Percentiles rank a stretch among this genome's conserved stretches.
phyloP scores from a whole-genome alignment of 176 grass and related monocot genomes.

The Hsuehochloa calcarea region DNA sequence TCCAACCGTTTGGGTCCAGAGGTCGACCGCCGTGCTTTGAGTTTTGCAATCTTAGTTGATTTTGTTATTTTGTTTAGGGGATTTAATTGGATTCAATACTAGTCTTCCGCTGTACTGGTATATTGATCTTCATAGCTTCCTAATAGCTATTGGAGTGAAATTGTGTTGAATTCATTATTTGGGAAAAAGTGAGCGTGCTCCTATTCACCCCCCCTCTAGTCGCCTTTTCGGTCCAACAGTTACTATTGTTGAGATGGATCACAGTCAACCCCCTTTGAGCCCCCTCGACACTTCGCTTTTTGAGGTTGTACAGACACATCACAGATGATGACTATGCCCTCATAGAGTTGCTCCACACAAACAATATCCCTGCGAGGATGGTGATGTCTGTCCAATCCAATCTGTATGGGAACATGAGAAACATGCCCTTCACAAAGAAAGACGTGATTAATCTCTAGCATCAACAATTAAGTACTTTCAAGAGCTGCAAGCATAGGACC shows the following conservation, averaged over 20 bases:
- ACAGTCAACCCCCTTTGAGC: not conserved
- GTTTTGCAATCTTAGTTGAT: too few relatives aligned
- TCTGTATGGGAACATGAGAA: not conserved
- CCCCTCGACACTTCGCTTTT: not conserved
- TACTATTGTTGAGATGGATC: not conserved
- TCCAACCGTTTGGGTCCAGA: too few relatives aligned
- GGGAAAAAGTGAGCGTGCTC: too few relatives aligned
- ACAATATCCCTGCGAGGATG: not conserved
- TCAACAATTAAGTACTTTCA: not conserved
- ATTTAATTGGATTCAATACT: too few relatives aligned
- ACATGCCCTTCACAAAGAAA: not conserved
- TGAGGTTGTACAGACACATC: not conserved
- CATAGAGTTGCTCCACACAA: not conserved
- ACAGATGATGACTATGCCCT: not conserved
- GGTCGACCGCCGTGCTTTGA: too few relatives aligned
- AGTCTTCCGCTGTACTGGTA: too few relatives aligned
- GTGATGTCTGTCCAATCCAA: not conserved
- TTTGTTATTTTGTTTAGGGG: too few relatives aligned
- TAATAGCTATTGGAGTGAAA: too few relatives aligned
- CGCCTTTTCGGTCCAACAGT: too few relatives aligned
- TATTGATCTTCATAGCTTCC: too few relatives aligned
- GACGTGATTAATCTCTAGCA: not conserved
- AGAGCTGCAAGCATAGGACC: not conserved
- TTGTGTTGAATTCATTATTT: too few relatives aligned
- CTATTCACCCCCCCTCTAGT: too few relatives aligned